Percentiles rank a stretch among this genome's conserved stretches.
Conservation (phyloP, 441 rosid genomes). For the Populus hybrid region DNA sequence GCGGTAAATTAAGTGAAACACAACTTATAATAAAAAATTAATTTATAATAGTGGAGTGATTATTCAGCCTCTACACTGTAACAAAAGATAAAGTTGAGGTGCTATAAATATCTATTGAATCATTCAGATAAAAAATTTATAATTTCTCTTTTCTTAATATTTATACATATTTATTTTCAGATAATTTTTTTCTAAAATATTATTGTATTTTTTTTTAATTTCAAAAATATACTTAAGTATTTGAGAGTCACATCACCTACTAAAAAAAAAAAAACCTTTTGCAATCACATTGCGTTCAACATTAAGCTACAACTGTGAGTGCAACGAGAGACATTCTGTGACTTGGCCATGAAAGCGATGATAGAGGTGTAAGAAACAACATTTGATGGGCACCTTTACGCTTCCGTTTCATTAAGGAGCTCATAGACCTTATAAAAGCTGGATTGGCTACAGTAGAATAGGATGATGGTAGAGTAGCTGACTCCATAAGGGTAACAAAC, state of each 20-base stretch:
- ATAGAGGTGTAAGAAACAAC: conserved; percentile 62
- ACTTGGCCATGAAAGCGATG: conserved; percentile 57
- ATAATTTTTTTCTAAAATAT: no score
- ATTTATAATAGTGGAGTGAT: no score
- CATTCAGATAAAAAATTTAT: no score
- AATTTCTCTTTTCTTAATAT: no score
- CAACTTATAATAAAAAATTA: no score
- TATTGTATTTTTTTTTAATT: no score
- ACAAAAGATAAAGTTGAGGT: no score
- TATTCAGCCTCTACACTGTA: no score
- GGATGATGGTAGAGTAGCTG: conserved; percentile 69
- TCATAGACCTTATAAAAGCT: conserved; percentile 51
- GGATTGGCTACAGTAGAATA: conserved; percentile 44
- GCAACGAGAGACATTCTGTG: conserved; percentile 27
- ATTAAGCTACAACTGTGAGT: conserved; percentile 28
- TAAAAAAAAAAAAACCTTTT: no score
- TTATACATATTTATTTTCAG: no score
- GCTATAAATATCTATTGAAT: no score
- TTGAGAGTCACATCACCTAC: conserved; percentile 29
- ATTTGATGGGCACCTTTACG: conserved; percentile 56
- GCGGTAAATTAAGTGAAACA: no score
- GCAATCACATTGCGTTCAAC: conserved; percentile 39
- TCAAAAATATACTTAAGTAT: conserved; percentile 15
- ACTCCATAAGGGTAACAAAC: conserved; percentile 64
- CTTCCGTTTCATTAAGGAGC: conserved; percentile 67